A percentile compares a stretch with the other conserved stretches of the same genome.
phyloP scores from a whole-genome alignment of 768 basidiomycete genomes.

The Trametes cingulata region DNA sequence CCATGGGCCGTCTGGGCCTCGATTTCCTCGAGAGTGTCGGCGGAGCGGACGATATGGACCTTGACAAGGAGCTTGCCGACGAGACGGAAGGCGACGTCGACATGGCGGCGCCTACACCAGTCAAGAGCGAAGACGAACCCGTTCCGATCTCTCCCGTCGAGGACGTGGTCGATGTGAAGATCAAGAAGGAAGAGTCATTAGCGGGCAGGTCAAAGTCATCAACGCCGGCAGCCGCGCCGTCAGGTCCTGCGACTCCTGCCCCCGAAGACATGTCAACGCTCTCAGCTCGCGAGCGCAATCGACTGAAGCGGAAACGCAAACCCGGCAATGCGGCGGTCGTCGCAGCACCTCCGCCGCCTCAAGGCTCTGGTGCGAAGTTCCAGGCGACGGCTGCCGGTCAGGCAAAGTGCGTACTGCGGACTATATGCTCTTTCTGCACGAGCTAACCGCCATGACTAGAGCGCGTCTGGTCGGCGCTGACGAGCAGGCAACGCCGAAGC shows the following conservation, averaged over 20 bases:
- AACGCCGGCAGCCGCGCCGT: slow-evolving; percentile 40
- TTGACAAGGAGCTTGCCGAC: slow-evolving; percentile 79
- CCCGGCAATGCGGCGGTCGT: slow-evolving; percentile 83
- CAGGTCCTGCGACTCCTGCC: slow-evolving; percentile 34
- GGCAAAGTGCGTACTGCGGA: slow-evolving; percentile 51
- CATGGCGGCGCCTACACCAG: slow-evolving; percentile 16
- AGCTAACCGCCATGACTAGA: slow-evolving; percentile 38
- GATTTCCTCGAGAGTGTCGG: slow-evolving; percentile 80
- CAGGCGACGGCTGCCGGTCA: slow-evolving; percentile 55
- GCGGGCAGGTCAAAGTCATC: slow-evolving; percentile 46
- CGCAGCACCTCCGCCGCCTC: slow-evolving; percentile 63
- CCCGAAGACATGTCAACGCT: slow-evolving; percentile 61
- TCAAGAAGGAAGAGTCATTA: slow-evolving; percentile 34
- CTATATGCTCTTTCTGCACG: not conserved
- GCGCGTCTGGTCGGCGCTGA: slow-evolving; percentile 74
- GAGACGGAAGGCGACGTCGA: slow-evolving; percentile 49
- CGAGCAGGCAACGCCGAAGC: slow-evolving; percentile 44
- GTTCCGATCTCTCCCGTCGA: slow-evolving; percentile 45
- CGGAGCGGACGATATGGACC: slow-evolving; percentile 75
- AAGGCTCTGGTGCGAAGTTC: slow-evolving; percentile 61
- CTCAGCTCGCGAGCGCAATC: slow-evolving; percentile 91
- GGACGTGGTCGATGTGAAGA: slow-evolving; percentile 36
- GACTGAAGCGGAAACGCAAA: slow-evolving; percentile 94
- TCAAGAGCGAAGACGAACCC: slow-evolving; percentile 43
- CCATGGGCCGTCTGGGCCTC: slow-evolving; percentile 84